Percentiles rank a stretch among this genome's conserved stretches.
Conservation (phyloP, 2,329 filamentous ascomycete species). For the Bipolaris oryzae region DNA sequence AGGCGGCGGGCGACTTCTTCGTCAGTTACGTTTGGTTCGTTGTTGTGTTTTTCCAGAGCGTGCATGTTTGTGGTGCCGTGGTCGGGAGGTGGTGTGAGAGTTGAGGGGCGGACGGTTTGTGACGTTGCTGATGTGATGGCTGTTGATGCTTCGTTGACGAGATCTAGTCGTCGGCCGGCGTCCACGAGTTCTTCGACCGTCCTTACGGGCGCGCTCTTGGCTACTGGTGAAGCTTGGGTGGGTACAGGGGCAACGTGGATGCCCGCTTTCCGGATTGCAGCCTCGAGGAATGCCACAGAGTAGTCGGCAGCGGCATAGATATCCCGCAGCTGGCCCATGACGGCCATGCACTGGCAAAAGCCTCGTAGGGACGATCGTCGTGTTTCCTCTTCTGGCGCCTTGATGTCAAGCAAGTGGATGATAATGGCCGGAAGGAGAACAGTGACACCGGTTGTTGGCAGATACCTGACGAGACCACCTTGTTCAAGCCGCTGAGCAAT, state of each 20-base stretch:
- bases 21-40: conserved; percentile 47
- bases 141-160: conserved; percentile 19
- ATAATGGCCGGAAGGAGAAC: conserved; percentile 92
- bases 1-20: conserved; percentile 56
- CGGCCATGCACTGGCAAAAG: conserved; percentile 90
- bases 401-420: conserved; percentile 91
- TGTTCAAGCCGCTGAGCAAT: conserved; percentile 79
- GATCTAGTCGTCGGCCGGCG: conserved; percentile 51
- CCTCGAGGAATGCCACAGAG: conserved; percentile 92
- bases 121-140: conserved; percentile 3
- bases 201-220: conserved; percentile 43
- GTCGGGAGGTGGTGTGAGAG: conserved; percentile 52
- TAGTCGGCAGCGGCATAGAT: conserved; percentile 95
- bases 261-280: conserved; percentile 84
- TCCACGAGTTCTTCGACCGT: conserved; percentile 56
- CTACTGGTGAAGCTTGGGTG: conserved; percentile 26
- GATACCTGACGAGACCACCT: conserved; percentile 74
- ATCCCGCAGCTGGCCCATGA: conserved; percentile 84
- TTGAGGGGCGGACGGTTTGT: conserved; percentile 32
- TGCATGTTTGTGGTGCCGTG: conserved; percentile 43
- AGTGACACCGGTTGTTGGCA: conserved; percentile 89
- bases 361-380: conserved; percentile 76
- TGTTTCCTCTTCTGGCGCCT: conserved; percentile 74
- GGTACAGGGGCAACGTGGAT: conserved; percentile 67
- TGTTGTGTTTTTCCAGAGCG: conserved; percentile 38